phyloP scores from a whole-genome alignment of 768 basidiomycete genomes.

The Lactifluus pinguis region DNA sequence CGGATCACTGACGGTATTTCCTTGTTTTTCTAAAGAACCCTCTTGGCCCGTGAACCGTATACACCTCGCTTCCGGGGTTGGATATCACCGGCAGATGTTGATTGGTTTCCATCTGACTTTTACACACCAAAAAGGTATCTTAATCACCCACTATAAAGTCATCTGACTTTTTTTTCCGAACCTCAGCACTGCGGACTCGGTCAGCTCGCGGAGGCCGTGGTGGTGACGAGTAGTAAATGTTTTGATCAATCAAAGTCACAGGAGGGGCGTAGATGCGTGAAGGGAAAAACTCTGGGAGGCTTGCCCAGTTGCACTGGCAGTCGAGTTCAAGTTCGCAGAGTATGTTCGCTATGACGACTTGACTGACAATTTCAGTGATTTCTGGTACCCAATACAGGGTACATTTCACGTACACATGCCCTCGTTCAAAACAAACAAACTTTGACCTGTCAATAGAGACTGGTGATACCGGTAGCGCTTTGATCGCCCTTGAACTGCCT shows the following conservation, averaged over 20 bases:
- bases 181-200: not conserved
- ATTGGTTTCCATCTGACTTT: too few species aligned
- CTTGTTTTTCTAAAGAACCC: too few species aligned
- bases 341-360: not conserved
- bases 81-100: not conserved
- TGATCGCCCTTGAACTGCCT: slow-evolving; percentile 76
- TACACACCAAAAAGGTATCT: not conserved
- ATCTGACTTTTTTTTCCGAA: not conserved
- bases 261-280: not conserved
- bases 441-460: slow-evolving; percentile 53
- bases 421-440: too few species aligned
- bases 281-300: not conserved
- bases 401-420: too few species aligned
- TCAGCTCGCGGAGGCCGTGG: not conserved
- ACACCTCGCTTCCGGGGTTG: not conserved
- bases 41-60: too few species aligned
- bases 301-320: not conserved
- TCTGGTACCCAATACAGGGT: too few species aligned
- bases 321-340: not conserved
- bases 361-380: too few species aligned
- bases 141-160: not conserved
- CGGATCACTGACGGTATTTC: too few species aligned
- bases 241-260: not conserved
- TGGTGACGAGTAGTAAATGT: not conserved
- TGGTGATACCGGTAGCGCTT: slow-evolving; percentile 60